Evolutionary conservation across 495 filamentous ascomycete species (phyloP).

Genomic region (Pseudomonodictys pantanalensis): DNA sequence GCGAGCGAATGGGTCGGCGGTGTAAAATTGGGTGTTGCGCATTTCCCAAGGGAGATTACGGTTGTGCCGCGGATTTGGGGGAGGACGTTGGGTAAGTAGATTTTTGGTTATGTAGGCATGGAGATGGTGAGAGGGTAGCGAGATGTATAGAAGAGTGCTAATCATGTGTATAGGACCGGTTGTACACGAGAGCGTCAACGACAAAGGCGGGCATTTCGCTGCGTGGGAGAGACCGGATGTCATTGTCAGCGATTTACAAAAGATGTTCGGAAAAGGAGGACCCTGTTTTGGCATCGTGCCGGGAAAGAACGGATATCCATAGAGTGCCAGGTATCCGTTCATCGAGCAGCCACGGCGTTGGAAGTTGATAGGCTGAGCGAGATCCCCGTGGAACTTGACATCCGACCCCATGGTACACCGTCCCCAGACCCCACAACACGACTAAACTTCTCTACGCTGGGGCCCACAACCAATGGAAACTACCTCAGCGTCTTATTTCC

Average conservation of each 20-base stretch:
- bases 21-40: slow-evolving; percentile 21
- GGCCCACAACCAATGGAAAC: too few relatives aligned
- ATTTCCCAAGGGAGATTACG: slow-evolving; percentile 29
- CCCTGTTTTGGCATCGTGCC: slow-evolving; percentile 20
- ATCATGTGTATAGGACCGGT: slow-evolving; percentile 14
- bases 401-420: too few relatives aligned
- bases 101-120: neutral
- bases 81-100: slow-evolving; percentile 20
- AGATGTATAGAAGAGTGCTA: neutral
- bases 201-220: slow-evolving; percentile 33
- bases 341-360: too few relatives aligned
- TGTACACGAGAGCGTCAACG: slow-evolving; percentile 22
- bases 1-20: neutral
- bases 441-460: too few relatives aligned
- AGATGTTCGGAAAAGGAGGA: slow-evolving; percentile 28
- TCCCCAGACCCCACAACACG: too few relatives aligned
- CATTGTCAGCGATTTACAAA: slow-evolving; percentile 25
- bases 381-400: too few relatives aligned
- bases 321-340: too few relatives aligned
- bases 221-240: slow-evolving; percentile 31
- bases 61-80: slow-evolving; percentile 22
- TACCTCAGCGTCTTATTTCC: too few relatives aligned
- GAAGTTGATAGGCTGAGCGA: too few relatives aligned
- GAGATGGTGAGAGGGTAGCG: neutral
- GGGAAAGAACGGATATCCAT: slow-evolving; percentile 24